phyloP scores from a whole-genome alignment of 805 yeast species.

The Kuraishia cidri region DNA sequence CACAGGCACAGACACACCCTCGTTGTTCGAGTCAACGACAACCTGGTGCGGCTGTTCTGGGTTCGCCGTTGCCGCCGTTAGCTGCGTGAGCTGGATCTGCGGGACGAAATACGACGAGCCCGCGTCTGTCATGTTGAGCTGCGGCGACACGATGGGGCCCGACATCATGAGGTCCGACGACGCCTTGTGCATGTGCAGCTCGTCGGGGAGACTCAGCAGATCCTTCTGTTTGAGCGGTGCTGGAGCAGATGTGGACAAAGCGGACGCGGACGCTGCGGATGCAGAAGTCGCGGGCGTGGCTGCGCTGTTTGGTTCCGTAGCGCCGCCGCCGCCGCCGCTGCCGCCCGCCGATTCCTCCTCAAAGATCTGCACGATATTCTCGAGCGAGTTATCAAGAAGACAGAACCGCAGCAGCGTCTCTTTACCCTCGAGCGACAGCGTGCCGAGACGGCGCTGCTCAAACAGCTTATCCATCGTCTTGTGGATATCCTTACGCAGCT shows the following conservation, averaged over 20 bases:
- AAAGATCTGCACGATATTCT: constrained; percentile 40
- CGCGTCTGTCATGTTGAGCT: constrained; percentile 13
- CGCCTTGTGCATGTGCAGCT: constrained; percentile 33
- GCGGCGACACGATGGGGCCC: constrained; percentile 44
- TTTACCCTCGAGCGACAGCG: constrained; percentile 43
- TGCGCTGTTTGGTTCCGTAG: neutral
- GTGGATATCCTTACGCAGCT: constrained; percentile 42
- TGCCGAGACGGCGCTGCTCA: constrained; percentile 32
- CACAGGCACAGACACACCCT: constrained; percentile 42
- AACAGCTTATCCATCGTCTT: constrained; percentile 40
- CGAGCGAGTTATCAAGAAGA: constrained; percentile 43
- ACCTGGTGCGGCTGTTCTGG: constrained; percentile 57
- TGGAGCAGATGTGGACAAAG: too few species aligned
- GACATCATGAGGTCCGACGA: constrained; percentile 41
- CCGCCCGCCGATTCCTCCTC: constrained; percentile 21
- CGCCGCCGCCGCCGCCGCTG: neutral
- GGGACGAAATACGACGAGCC: constrained; percentile 10
- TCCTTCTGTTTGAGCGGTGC: constrained; percentile 2
- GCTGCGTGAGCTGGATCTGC: neutral
- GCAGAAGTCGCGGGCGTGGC: neutral
- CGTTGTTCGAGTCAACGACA: constrained; percentile 54
- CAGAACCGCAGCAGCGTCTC: constrained; percentile 45
- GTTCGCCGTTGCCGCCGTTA: constrained; percentile 6
- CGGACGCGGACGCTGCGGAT: neutral
- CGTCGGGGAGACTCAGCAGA: constrained; percentile 1